Evolutionary conservation across 306 rosid genomes (phyloP).

Genomic region (Inga laurina): DNA sequence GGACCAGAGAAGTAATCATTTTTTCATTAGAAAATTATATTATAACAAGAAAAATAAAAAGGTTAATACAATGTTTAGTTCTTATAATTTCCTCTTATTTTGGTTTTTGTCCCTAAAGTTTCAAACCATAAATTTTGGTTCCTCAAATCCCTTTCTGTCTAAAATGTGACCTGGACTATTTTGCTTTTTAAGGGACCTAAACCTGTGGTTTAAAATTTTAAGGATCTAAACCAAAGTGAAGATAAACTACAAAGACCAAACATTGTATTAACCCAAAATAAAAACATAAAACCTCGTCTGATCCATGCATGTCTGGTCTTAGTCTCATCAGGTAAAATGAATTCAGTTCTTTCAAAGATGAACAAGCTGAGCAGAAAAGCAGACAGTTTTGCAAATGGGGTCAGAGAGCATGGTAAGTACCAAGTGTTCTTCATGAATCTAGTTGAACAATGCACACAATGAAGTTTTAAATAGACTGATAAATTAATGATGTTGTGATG

Average conservation of each 20-base stretch:
- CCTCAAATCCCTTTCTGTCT: too few relatives aligned
- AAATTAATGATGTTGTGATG: not conserved
- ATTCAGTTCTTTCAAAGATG: not conserved
- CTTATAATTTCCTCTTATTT: too few relatives aligned
- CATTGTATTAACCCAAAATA: not conserved
- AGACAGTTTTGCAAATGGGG: not conserved
- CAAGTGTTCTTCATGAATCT: not conserved
- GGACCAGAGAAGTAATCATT: not conserved
- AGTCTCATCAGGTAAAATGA: not conserved
- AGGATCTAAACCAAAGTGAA: too few relatives aligned
- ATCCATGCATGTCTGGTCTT: not conserved
- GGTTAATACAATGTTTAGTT: too few relatives aligned
- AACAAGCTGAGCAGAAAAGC: conserved; percentile 27
- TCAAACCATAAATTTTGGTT: too few relatives aligned
- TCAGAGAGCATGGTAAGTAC: not conserved
- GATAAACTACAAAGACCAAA: too few relatives aligned
- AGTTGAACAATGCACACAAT: not conserved
- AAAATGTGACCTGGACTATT: too few relatives aligned
- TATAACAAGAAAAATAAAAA: not conserved
- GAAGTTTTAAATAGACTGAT: not conserved
- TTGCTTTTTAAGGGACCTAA: too few relatives aligned
- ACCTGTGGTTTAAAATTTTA: too few relatives aligned
- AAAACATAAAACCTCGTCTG: not conserved
- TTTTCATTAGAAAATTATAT: not conserved
- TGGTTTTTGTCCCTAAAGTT: too few relatives aligned